phyloP scores from a whole-genome alignment of 371 early-diverging fungal genomes.

The Actinomucor elegans region DNA sequence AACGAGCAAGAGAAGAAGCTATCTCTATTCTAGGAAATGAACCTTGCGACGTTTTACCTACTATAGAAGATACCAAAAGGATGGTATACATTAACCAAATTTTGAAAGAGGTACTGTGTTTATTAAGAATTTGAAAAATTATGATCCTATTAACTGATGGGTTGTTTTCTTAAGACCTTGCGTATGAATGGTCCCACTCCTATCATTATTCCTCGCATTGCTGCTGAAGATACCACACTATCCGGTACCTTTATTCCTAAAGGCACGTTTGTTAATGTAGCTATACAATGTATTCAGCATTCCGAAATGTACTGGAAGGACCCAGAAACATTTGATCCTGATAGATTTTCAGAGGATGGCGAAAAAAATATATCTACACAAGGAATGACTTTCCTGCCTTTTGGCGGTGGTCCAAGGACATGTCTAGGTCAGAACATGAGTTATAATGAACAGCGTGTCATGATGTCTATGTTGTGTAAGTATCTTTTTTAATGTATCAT shows the following conservation, averaged over 20 bases:
- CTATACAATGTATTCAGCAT: constrained; percentile 35
- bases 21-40: constrained; percentile 46
- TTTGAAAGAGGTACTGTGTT: constrained; percentile 37
- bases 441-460: constrained; percentile 50
- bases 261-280: constrained; percentile 33
- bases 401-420: constrained; percentile 42
- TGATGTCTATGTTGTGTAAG: constrained; percentile 48
- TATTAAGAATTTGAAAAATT: too few relatives aligned
- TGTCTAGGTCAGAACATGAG: constrained; percentile 63
- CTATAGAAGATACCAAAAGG: constrained; percentile 39
- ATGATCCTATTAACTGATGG: too few relatives aligned
- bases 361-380: constrained; percentile 20
- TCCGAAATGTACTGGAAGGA: constrained; percentile 17
- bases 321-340: constrained; percentile 24
- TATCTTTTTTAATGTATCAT: not conserved
- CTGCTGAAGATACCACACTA: constrained; percentile 22
- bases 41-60: constrained; percentile 37
- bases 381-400: constrained; percentile 47
- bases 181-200: constrained; percentile 12
- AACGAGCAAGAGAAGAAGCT: constrained; percentile 50
- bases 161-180: too few relatives aligned
- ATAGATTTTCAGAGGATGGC: constrained; percentile 39
- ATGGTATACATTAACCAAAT: constrained; percentile 44
- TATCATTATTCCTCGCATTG: constrained; percentile 10
- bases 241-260: constrained; percentile 41